These are phyloP conservation scores for Kwoniella dejecticola DNA, from an alignment of 768 basidiomycete genomes.

Conservation along the genomic window DNA sequence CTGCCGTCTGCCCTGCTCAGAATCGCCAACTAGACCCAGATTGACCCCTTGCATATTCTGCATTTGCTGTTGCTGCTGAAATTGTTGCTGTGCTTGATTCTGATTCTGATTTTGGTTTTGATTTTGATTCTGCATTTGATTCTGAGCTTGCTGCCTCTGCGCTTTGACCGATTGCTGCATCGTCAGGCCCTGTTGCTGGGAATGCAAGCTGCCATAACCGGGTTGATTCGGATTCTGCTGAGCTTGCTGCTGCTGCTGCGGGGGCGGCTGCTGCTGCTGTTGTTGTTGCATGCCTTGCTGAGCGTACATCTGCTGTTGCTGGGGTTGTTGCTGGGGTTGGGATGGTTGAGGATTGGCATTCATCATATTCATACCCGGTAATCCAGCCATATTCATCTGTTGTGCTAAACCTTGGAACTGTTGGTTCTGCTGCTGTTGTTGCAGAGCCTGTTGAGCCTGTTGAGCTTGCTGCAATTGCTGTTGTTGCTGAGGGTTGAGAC, in stretches of 20 bases:
- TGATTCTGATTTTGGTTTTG: not conserved
- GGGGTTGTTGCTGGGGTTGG: not conserved
- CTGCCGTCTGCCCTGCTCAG: constrained; percentile 28
- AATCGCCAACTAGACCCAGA: constrained; percentile 18
- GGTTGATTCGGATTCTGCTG: constrained; percentile 12
- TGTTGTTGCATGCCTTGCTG: constrained; percentile 12
- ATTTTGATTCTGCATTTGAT: not conserved
- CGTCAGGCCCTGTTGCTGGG: constrained; percentile 32
- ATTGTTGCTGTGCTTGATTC: not conserved
- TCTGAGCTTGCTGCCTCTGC: too few relatives aligned
- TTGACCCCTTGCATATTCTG: constrained; percentile 9
- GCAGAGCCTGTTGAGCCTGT: not conserved
- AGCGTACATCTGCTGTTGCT: constrained; percentile 1
- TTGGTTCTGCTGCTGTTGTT: constrained; percentile 17
- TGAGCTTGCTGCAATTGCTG: too few relatives aligned
- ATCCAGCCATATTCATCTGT: constrained; percentile 21
- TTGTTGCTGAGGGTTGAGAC: constrained; percentile 13
- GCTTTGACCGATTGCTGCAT: constrained; percentile 4
- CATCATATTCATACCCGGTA: constrained; percentile 23
- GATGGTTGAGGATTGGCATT: constrained; percentile 13
- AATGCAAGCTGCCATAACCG: constrained; percentile 22
- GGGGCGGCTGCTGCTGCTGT: constrained; percentile 15
- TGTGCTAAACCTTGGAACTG: constrained; percentile 21
- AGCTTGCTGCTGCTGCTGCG: constrained; percentile 11
- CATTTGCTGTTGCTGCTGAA: constrained; percentile 12